phyloP scores from a whole-genome alignment of 441 rosid species.

The Isatis lusitanica region DNA sequence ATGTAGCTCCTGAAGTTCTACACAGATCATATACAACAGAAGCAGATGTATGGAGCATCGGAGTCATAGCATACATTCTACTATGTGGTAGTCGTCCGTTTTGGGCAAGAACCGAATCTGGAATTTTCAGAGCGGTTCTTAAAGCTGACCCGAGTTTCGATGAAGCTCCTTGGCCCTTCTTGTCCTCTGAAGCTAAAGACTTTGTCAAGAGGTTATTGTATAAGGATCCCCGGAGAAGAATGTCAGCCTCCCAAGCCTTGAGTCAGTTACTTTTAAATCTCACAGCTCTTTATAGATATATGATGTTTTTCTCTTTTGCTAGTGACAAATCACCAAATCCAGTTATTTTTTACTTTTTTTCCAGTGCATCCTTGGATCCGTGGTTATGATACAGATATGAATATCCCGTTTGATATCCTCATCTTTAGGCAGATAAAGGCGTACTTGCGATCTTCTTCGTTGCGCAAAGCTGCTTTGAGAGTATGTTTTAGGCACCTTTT shows the following conservation, averaged over 20 bases:
- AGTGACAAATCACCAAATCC: constrained; percentile 11
- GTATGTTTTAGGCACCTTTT: constrained; percentile 43
- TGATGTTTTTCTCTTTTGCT: constrained; percentile 10
- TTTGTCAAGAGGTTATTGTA: constrained; percentile 74
- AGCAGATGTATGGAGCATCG: constrained; percentile 97
- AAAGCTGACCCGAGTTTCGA: constrained; percentile 83
- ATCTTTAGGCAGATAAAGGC: constrained; percentile 70
- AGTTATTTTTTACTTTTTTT: constrained; percentile 11
- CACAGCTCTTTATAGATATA: neutral
- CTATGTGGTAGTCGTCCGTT: constrained; percentile 92
- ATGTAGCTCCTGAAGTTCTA: constrained; percentile 96
- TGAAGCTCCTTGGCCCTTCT: constrained; percentile 82
- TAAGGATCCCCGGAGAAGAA: constrained; percentile 86
- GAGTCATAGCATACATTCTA: constrained; percentile 88
- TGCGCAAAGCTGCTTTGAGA: constrained; percentile 90
- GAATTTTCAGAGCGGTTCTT: constrained; percentile 84
- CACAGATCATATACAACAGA: constrained; percentile 85
- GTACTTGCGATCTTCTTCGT: constrained; percentile 72
- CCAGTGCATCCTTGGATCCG: constrained; percentile 97
- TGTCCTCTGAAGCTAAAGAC: constrained; percentile 81
- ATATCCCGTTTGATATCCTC: constrained; percentile 70
- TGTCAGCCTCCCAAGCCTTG: constrained; percentile 93
- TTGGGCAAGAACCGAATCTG: constrained; percentile 94
- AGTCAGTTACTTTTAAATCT: constrained; percentile 46
- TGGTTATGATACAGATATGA: constrained; percentile 41